These are phyloP conservation scores for Aureobasidium sp. DNA, from an alignment of 2,329 filamentous ascomycete species.

Conservation along the genomic window DNA sequence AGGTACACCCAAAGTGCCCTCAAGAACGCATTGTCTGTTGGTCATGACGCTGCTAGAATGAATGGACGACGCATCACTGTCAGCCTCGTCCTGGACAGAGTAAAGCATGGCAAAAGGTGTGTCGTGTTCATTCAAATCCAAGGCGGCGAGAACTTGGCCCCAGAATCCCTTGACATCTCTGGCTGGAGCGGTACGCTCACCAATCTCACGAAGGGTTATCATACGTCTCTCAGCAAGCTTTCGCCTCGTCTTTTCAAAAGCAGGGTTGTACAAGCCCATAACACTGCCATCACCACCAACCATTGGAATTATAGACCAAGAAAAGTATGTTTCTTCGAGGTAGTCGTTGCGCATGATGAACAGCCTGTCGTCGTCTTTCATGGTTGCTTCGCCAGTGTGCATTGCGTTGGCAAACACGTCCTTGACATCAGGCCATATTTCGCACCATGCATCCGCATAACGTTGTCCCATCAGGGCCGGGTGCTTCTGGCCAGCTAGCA, in stretches of 20 bases:
- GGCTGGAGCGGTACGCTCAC: slow-evolving; percentile 65
- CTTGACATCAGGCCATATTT: slow-evolving; percentile 65
- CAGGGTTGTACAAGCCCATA: slow-evolving; percentile 69
- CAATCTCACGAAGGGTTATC: slow-evolving; percentile 69
- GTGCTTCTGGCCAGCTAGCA: slow-evolving; percentile 68
- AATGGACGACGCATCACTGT: slow-evolving; percentile 64
- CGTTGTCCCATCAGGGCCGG: slow-evolving; percentile 64
- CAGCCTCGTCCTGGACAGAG: slow-evolving; percentile 61
- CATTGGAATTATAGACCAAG: slow-evolving; percentile 72
- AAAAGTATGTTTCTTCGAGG: slow-evolving; percentile 73
- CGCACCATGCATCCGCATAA: slow-evolving; percentile 61
- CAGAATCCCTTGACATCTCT: slow-evolving; percentile 66
- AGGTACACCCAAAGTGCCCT: slow-evolving; percentile 63
- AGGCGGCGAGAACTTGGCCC: slow-evolving; percentile 57
- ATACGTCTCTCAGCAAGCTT: slow-evolving; percentile 73
- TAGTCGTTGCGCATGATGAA: slow-evolving; percentile 63
- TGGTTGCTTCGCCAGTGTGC: slow-evolving; percentile 65
- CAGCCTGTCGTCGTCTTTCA: slow-evolving; percentile 75
- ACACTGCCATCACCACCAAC: slow-evolving; percentile 57
- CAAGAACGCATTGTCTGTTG: slow-evolving; percentile 56
- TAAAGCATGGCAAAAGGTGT: slow-evolving; percentile 71
- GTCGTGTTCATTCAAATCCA: slow-evolving; percentile 67
- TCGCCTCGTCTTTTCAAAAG: slow-evolving; percentile 71
- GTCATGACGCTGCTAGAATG: slow-evolving; percentile 54
- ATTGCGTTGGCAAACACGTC: slow-evolving; percentile 60